Conservation (phyloP, 2,329 filamentous ascomycete species). For the Trichoderma sp. region DNA sequence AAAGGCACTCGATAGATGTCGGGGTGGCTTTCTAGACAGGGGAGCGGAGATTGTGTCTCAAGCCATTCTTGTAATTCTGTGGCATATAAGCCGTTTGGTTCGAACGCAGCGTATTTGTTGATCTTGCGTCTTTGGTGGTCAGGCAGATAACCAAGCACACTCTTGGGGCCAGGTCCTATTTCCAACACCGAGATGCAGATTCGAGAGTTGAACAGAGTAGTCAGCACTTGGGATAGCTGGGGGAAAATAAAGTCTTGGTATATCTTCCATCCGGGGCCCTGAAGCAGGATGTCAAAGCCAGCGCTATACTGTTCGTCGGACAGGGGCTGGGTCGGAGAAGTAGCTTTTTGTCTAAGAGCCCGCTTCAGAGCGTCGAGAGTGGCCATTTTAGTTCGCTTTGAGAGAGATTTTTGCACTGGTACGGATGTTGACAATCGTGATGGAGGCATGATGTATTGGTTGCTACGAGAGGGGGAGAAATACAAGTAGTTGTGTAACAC, state of each 20-base stretch:
- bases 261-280: slow-evolving; percentile 36
- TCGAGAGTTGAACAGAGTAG: slow-evolving; percentile 43
- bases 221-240: slow-evolving; percentile 46
- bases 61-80: slow-evolving; percentile 46
- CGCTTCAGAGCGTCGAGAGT: slow-evolving; percentile 5
- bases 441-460: not conserved
- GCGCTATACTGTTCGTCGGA: slow-evolving; percentile 50
- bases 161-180: slow-evolving; percentile 60
- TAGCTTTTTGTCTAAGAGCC: slow-evolving; percentile 6
- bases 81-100: slow-evolving; percentile 53
- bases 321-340: slow-evolving; percentile 37
- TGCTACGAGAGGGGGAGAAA: not conserved
- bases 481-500: not conserved
- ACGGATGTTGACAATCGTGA: slow-evolving; percentile 28
- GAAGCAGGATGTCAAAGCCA: slow-evolving; percentile 48
- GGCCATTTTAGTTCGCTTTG: not conserved
- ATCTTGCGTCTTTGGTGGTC: slow-evolving; percentile 43
- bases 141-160: slow-evolving; percentile 53
- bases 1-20: slow-evolving; percentile 45
- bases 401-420: not conserved
- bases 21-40: slow-evolving; percentile 41
- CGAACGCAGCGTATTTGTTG: slow-evolving; percentile 54
- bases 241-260: slow-evolving; percentile 57
- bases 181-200: slow-evolving; percentile 55
- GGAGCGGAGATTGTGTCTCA: slow-evolving; percentile 40